Evolutionary conservation across 345 rosid species (phyloP), one percentile per base, ranked within the genome.

Genomic region (Corchorus olitorius): DNA sequence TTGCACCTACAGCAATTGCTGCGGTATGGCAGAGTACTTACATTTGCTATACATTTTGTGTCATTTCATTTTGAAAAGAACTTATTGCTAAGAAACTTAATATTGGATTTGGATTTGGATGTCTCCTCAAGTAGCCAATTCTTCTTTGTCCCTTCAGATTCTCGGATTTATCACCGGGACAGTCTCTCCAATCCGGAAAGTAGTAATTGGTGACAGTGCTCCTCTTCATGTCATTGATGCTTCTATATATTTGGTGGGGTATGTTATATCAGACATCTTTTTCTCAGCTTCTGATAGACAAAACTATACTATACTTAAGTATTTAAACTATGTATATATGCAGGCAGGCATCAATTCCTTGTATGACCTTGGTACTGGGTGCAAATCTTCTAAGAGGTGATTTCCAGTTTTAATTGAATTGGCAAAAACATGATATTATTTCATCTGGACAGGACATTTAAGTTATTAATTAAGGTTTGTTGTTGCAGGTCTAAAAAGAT

Each of bases 1-100:
- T 91, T 78, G 89, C 92, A 56, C 93, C 96, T 75, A 80, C 92
- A 8, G 88, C 93, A 17, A 66, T 78, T 52, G 93, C 81, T 76
- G 89, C 86, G 76, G 96, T 91, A 80, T 62, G 83, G 8, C 35
- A 13, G 16, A 22, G 2, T 3, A 71, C 49, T 59, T 48, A 27
- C 59, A n/a, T 68, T 27, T 13, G 74, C 48, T 20, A 16, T 22
- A 33, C 52, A 33, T 35, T 68, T 2, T n/a, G 20, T 20, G 2
- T 20, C 13, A 49, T 15, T 35, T 16, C 8, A 15, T 66, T 19
- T 37, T n/a, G 4, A 39, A 41, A 13, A 16, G 53, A 4, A 14
- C 14, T 5, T 54, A 17, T 5, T 54, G 5, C 4, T 56, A 3
- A 2, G 20, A 0, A 8, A 56, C 10, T 8, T 5, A 14, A 27